Conservation (phyloP, 176 grass and related monocot species). For the Cocos nucifera region DNA sequence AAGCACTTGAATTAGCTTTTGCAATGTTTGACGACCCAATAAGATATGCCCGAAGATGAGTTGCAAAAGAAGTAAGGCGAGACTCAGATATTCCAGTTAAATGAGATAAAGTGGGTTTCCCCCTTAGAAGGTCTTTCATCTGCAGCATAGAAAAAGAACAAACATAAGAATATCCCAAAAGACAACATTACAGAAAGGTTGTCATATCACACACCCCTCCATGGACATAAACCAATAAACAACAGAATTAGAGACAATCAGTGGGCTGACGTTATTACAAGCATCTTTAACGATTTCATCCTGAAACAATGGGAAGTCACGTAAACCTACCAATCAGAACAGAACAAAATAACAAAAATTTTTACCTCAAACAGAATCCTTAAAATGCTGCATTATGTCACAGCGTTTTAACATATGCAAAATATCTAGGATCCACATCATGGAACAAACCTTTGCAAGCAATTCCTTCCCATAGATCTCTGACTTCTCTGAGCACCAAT, state of each 20-base stretch:
- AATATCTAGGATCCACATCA: too few species aligned
- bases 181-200: too few species aligned
- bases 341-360: not conserved
- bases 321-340: not conserved
- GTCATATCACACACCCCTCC: too few species aligned
- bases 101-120: constrained; percentile 58
- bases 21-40: constrained; percentile 40
- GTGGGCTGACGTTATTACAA: too few species aligned
- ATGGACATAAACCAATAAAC: too few species aligned
- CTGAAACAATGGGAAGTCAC: too few species aligned
- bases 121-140: constrained; percentile 84
- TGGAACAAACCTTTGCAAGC: constrained; percentile 53
- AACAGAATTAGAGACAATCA: too few species aligned
- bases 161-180: too few species aligned
- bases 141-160: constrained; percentile 11
- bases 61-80: constrained; percentile 66
- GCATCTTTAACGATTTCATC: too few species aligned
- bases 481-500: constrained; percentile 93
- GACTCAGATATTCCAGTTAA: constrained; percentile 76
- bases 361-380: not conserved
- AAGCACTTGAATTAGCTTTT: constrained; percentile 44
- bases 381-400: not conserved
- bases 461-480: constrained; percentile 57
- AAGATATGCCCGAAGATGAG: constrained; percentile 72
- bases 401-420: too few species aligned